Evolutionary conservation across 345 rosid species (phyloP).

Genomic region (Syzygium grande): DNA sequence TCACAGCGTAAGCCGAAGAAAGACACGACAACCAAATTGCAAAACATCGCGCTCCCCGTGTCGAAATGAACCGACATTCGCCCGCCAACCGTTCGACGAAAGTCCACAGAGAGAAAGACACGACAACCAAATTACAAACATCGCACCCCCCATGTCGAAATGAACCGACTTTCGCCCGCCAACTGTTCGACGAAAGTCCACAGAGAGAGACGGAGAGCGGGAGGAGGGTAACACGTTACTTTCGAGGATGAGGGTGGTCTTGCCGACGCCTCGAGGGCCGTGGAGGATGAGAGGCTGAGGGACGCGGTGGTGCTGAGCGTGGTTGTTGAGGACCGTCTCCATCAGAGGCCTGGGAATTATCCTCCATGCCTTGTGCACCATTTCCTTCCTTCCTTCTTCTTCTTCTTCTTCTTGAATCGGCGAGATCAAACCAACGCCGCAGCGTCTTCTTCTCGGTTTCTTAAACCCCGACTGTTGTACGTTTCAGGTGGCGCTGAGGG

Average conservation of each 20-base stretch:
- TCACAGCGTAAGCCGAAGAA: neutral
- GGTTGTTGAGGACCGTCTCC: constrained; percentile 84
- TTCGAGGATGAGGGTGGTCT: constrained; percentile 85
- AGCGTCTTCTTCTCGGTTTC: neutral
- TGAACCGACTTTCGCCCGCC: neutral
- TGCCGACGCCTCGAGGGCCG: constrained; percentile 98
- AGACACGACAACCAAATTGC: neutral
- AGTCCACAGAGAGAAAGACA: neutral
- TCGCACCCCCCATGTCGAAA: neutral
- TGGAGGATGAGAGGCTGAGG: constrained; percentile 91
- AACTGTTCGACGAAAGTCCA: constrained; percentile 4
- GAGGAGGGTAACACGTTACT: constrained; percentile 19
- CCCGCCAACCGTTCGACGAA: constrained; percentile 2
- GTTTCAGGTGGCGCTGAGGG: neutral
- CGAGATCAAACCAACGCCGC: neutral
- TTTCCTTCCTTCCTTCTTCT: constrained; percentile 5
- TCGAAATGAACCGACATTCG: neutral
- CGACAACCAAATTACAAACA: neutral
- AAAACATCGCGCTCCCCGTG: neutral
- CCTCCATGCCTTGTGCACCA: constrained; percentile 86
- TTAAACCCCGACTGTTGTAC: neutral
- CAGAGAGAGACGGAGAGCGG: neutral
- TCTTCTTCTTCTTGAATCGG: neutral
- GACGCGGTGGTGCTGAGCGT: constrained; percentile 92
- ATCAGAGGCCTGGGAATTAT: constrained; percentile 74